Evolutionary conservation across 2,329 filamentous ascomycete genomes (phyloP), one percentile per base, ranked within the genome.

Genomic region (Penicillium digitatum): DNA sequence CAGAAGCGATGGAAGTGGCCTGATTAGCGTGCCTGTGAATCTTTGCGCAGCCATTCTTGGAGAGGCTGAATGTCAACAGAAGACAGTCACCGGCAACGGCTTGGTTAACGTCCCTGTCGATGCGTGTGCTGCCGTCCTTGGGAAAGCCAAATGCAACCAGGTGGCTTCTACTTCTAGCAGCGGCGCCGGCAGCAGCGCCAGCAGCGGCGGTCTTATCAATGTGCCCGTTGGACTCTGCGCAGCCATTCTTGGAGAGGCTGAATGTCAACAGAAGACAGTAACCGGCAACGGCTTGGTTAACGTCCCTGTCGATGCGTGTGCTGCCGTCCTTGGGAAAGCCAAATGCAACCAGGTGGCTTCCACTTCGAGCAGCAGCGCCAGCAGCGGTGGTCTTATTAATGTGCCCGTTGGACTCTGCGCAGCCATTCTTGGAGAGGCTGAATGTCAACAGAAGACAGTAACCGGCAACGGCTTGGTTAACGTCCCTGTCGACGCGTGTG

Each of bases 351-450:
- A 67, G 52, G 55, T 48, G 34, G 43, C 58, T 26, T 46, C 48
- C 12, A 37, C 26, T 27, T 27, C 26, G 3, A 26, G 24, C 24
- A 6, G 24, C 9, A 27, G 26, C 4, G 9, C 5, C 26, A 8
- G 3, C 0, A 5, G 20, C 0, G 42, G 18, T 5, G 6, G 14
- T 9, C 54, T 68, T 52, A 67, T 68, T 52, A 67, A 56, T 32
- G 62, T 68, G 0, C 66, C 66, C 26, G 52, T 68, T 51, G 64
- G 65, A 40, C 29, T 65, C 43, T 68, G 66, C 49, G 56, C 65
- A 27, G 63, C 65, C 48, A 61, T 68, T 14, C 66, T 68, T 26
- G 66, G 66, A 24, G 61, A 66, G 39, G 57, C 56, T 16, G 48
- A 65, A 27, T 68, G 66, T 59, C 14, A 68, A 20, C 65, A 67